Evolutionary conservation across 768 basidiomycete genomes (phyloP).

Genomic region (Lactarius pseudohatsudake): DNA sequence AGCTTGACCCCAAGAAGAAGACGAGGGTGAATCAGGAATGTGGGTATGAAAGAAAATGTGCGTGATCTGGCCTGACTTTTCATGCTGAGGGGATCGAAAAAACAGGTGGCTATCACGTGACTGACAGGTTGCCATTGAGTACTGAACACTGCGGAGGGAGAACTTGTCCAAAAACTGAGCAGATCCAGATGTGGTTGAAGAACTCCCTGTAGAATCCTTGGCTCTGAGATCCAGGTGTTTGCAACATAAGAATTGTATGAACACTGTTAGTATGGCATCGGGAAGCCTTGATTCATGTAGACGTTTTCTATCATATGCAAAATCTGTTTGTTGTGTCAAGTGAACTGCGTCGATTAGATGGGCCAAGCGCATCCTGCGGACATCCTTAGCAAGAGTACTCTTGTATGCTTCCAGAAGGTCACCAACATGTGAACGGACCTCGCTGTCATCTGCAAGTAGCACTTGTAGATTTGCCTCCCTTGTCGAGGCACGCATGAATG

Average conservation of each 20-base stretch:
- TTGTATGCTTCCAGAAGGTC: constrained; percentile 7
- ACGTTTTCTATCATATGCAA: not conserved
- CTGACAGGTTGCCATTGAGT: too few relatives aligned
- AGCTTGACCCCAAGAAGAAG: too few relatives aligned
- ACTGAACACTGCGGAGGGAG: too few relatives aligned
- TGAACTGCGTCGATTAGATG: not conserved
- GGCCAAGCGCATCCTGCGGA: constrained; percentile 3
- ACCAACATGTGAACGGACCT: not conserved
- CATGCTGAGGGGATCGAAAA: too few relatives aligned
- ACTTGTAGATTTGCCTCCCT: constrained; percentile 17
- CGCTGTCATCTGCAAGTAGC: not conserved
- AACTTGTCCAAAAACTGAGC: too few relatives aligned
- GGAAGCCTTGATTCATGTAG: constrained; percentile 3
- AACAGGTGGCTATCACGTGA: too few relatives aligned
- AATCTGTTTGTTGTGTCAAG: not conserved
- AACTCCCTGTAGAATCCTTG: not conserved
- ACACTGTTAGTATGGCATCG: not conserved
- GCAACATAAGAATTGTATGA: not conserved
- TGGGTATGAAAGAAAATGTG: too few relatives aligned
- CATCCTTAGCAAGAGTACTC: not conserved
- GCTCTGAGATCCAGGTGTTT: not conserved
- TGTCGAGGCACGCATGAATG: constrained; percentile 14
- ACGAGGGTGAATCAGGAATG: too few relatives aligned
- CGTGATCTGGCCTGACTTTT: too few relatives aligned
- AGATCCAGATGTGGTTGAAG: not conserved